Conservation (phyloP, 352 stramenopile genomes). For the Phytophthora hybrid region DNA sequence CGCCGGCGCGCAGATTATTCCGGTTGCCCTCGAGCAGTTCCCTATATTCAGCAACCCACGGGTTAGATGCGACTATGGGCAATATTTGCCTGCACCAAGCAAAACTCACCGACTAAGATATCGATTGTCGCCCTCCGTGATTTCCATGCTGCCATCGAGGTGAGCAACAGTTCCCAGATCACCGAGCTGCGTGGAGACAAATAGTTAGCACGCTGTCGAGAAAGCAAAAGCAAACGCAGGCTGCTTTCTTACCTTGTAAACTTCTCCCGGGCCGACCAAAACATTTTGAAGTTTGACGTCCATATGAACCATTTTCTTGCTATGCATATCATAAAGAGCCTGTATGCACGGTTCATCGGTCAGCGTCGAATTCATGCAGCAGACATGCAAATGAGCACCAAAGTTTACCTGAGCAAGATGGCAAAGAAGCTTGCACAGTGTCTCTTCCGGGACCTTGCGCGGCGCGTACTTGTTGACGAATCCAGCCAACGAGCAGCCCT, state of each 20-base stretch:
- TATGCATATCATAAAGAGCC: slow-evolving; percentile 86
- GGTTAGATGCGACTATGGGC: background rate
- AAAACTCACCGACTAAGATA: slow-evolving; percentile 77
- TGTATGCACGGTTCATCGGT: slow-evolving; percentile 16
- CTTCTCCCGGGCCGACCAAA: slow-evolving; percentile 59
- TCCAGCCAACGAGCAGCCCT: slow-evolving; percentile 65
- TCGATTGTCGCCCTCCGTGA: slow-evolving; percentile 88
- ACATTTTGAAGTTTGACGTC: slow-evolving; percentile 91
- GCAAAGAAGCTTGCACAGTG: slow-evolving; percentile 77
- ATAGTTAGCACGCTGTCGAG: slow-evolving; percentile 6
- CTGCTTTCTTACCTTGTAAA: slow-evolving; percentile 72
- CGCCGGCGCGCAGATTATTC: slow-evolving; percentile 75
- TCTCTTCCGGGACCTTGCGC: slow-evolving; percentile 73
- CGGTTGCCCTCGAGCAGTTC: slow-evolving; percentile 85
- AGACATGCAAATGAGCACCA: background rate
- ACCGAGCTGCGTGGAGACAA: slow-evolving; percentile 49
- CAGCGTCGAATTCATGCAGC: background rate
- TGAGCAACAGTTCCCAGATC: slow-evolving; percentile 85
- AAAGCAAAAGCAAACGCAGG: background rate
- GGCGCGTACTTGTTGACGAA: slow-evolving; percentile 75
- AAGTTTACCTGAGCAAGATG: slow-evolving; percentile 70
- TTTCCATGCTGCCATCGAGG: slow-evolving; percentile 85
- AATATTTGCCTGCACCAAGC: background rate
- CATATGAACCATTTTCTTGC: slow-evolving; percentile 88
- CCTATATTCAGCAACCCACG: slow-evolving; percentile 29